Conservation (phyloP, 805 yeast species). For the Kregervanrija fluxuum region DNA sequence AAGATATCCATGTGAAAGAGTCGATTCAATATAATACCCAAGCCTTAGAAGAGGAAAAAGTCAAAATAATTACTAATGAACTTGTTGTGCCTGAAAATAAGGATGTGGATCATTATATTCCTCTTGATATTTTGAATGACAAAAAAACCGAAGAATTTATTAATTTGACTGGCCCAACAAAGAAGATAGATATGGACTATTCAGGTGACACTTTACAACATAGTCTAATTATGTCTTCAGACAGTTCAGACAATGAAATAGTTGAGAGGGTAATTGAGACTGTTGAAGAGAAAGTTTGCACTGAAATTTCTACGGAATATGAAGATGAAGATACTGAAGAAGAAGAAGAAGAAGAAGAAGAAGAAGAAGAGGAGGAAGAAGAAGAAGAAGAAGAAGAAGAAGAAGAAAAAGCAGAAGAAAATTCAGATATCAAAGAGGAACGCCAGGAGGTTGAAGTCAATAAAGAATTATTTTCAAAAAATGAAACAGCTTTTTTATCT, state of each 20-base stretch:
- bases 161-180: no score
- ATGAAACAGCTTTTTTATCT: not conserved
- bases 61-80: no score
- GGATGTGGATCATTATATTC: no score
- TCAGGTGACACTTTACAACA: no score
- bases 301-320: not conserved
- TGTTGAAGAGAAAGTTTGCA: slow-evolving; percentile 2
- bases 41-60: no score
- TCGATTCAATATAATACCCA: no score
- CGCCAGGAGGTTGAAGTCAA: not conserved
- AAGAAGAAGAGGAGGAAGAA: slow-evolving; percentile 10
- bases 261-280: not conserved
- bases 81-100: no score
- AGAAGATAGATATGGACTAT: no score
- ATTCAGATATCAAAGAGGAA: not conserved
- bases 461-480: not conserved
- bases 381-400: slow-evolving; percentile 4
- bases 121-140: no score
- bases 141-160: no score
- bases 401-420: slow-evolving; percentile 4
- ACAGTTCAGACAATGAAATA: not conserved
- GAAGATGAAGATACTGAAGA: not conserved
- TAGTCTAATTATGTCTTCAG: no score
- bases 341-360: slow-evolving; percentile 1
- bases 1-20: no score